Evolutionary conservation across 2,329 filamentous ascomycete species (phyloP), one percentile per base, ranked within the genome.

Genomic region (Lithohypha guttulata): DNA sequence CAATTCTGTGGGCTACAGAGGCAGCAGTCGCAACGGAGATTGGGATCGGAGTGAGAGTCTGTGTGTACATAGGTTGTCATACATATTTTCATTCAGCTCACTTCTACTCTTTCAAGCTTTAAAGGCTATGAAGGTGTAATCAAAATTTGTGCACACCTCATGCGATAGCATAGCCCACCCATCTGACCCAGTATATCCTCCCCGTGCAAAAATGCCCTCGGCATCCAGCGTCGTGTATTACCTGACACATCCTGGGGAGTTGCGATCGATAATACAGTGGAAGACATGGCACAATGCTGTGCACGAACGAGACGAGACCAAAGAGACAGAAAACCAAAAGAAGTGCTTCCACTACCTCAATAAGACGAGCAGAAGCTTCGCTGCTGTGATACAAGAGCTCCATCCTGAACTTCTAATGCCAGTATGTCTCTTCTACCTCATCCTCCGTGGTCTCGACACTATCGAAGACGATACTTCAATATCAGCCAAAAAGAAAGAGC

Each of bases 381-480:
- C 81, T 37, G 73, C 85, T 32, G 91, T 98, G 57, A 98, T 98
- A 49, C 78, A 93, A 63, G 91, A 98, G 65, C 74, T 98, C 29
- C 87, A 95, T 58, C 86, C 86, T 1, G 89, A 98, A 64, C 77
- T 98, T 21, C 75, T 96, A 23, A 75, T 95, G 27, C 86, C 91
- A 17, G 73, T 96, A 31, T 78, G 80, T 41, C 69, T 96, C 7
- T 98, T 98, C 71, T 98, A 98, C 66, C 75, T 98, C 19, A 75
- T 85, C 38, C 72, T 98, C 39, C 84, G 91, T 45, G 91, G 84
- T 32, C 74, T 98, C 35, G 91, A 98, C 62, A 98, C 91, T n/a
- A 84, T 98, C 44, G 91, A 98, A 64, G 91, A 98, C 69, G 91
- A 98, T 62, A 96, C 95, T 78, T 93, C 86, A 4, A 80, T 98